These are phyloP conservation scores for Vinca minor DNA, from an alignment of 257 asterid genomes.

Conservation along the genomic window DNA sequence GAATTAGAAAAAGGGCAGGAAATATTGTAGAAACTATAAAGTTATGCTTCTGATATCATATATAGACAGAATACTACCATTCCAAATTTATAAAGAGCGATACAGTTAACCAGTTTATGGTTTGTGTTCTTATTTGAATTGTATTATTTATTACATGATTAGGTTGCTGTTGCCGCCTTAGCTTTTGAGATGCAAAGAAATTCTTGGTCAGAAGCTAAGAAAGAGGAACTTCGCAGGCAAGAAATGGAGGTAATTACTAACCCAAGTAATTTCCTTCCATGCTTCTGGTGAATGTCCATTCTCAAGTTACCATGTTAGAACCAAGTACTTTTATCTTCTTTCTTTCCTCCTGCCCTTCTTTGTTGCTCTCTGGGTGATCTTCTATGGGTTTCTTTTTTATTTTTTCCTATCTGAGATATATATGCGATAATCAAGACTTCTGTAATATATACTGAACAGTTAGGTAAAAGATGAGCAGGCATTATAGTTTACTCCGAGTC, in stretches of 20 bases:
- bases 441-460: no score
- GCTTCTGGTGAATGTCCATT: neutral
- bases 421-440: no score
- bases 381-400: no score
- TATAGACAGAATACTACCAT: neutral
- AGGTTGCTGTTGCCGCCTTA: slow-evolving; percentile 85
- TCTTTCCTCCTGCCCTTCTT: no score
- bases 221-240: slow-evolving; percentile 72
- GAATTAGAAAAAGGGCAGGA: neutral
- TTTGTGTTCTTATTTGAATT: slow-evolving; percentile 8
- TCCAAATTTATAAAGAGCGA: neutral
- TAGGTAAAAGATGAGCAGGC: no score
- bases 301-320: neutral
- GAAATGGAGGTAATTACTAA: slow-evolving; percentile 34
- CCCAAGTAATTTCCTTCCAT: neutral
- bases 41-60: neutral
- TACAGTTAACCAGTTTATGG: neutral
- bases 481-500: neutral
- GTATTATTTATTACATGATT: slow-evolving; percentile 16
- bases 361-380: no score
- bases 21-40: neutral
- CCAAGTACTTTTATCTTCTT: neutral
- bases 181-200: slow-evolving; percentile 85
- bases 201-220: slow-evolving; percentile 84
- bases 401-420: no score